Evolutionary conservation across 2,329 filamentous ascomycete species (phyloP), one percentile per base, ranked within the genome.

Genomic region (Cladosporium sp.): DNA sequence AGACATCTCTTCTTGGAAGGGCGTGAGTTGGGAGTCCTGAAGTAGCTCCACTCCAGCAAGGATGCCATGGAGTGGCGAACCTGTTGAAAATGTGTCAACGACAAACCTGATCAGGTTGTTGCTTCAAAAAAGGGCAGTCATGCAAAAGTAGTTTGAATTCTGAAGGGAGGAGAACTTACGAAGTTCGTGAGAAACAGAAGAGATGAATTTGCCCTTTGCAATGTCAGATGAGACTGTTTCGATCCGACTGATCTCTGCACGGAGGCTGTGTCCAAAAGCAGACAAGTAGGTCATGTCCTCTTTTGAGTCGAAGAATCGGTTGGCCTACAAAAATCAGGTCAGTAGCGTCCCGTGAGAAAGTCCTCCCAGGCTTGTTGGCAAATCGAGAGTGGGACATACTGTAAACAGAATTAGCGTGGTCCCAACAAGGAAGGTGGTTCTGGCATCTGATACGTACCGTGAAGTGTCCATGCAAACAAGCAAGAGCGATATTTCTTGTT

Each of bases 141-240:
- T n/a, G n/a, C n/a, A n/a, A n/a, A n/a, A n/a, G n/a, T n/a, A n/a
- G n/a, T n/a, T n/a, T n/a, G n/a, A n/a, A n/a, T n/a, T n/a, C n/a
- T n/a, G n/a, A n/a, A n/a, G n/a, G n/a, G n/a, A n/a, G n/a, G n/a
- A n/a, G n/a, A n/a, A n/a, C n/a, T n/a, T n/a, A n/a, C 57, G 57
- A 11, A 86, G 74, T 67, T 86, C 84, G 69, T 86, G 84, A 36
- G 78, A 81, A 15, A 86, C 80, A 0, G 80, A 83, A 0, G 80
- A 80, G 11, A 86, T 80, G 51, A 86, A 83, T 4, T 83, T 82
- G 0, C 79, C 78, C 66, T 86, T 86, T 18, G 81, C 79, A 66
- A 80, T 78, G 32, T 83, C 80, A 5, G 78, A 74, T 10, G 76
- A 76, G 3, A 79, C 62, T 4, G 75, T 78, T 21, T 77, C 75